Evolutionary conservation across 805 yeast genomes (phyloP).

Genomic region (Hanseniaspora lindneri): DNA sequence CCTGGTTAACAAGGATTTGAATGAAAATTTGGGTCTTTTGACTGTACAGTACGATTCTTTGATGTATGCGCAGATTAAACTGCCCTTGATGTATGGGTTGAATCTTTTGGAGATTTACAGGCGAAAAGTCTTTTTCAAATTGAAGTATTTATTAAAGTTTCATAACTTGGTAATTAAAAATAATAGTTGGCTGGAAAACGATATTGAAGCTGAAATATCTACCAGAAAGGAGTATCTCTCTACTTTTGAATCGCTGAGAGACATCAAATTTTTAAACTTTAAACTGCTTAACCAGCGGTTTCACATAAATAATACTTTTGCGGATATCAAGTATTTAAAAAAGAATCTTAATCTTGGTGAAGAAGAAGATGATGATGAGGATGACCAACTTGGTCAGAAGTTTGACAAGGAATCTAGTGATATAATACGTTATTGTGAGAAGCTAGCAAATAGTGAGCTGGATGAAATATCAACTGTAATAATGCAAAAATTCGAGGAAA

Average conservation of each 20-base stretch:
- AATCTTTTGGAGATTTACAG: constrained; percentile 50
- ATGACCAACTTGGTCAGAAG: constrained; percentile 6
- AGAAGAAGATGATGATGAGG: constrained; percentile 3
- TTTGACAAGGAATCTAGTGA: constrained; percentile 21
- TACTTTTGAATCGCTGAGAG: constrained; percentile 37
- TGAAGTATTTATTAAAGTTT: constrained; percentile 18
- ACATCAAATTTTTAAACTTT: background rate
- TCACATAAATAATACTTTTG: constrained; percentile 4
- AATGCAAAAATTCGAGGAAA: constrained; percentile 31
- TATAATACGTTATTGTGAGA: constrained; percentile 30
- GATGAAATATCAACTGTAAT: constrained; percentile 30
- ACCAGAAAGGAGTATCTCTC: constrained; percentile 51
- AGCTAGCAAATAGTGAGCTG: constrained; percentile 27
- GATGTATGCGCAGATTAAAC: constrained; percentile 34
- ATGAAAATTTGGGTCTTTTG: background rate
- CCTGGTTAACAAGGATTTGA: background rate
- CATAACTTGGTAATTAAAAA: constrained; percentile 37
- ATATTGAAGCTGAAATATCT: constrained; percentile 39
- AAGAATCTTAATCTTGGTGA: constrained; percentile 15
- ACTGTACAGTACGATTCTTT: constrained; percentile 15
- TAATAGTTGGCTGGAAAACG: constrained; percentile 41
- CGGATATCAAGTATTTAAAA: constrained; percentile 9
- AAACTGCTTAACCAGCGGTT: background rate
- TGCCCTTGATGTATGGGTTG: constrained; percentile 64
- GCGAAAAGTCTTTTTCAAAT: constrained; percentile 42